phyloP scores from a whole-genome alignment of 352 stramenopile genomes.

The Peronospora tabacina region DNA sequence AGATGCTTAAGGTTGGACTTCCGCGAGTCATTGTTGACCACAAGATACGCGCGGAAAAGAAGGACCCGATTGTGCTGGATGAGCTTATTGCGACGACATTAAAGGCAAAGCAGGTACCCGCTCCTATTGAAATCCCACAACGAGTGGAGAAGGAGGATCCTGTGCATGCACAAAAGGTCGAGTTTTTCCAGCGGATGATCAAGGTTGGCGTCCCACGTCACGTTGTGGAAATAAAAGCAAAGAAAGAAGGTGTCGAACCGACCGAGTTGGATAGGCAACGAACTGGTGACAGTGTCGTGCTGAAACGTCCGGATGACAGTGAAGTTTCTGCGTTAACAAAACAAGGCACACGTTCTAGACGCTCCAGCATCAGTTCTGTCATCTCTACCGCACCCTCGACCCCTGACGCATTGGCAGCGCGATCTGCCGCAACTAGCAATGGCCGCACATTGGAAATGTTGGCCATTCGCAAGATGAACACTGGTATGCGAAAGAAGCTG shows the following conservation, averaged over 20 bases:
- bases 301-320: slow-evolving; percentile 33
- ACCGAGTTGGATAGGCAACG: slow-evolving; percentile 29
- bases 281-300: background rate
- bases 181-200: slow-evolving; percentile 60
- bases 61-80: slow-evolving; percentile 54
- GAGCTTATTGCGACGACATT: slow-evolving; percentile 27
- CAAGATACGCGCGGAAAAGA: slow-evolving; percentile 55
- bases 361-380: slow-evolving; percentile 34
- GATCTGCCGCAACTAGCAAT: slow-evolving; percentile 14
- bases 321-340: slow-evolving; percentile 1
- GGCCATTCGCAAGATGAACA: slow-evolving; percentile 43
- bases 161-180: slow-evolving; percentile 39
- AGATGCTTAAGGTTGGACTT: slow-evolving; percentile 75
- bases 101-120: slow-evolving; percentile 29
- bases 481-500: slow-evolving; percentile 65
- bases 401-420: slow-evolving; percentile 23
- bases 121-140: slow-evolving; percentile 29
- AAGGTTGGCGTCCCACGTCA: slow-evolving; percentile 53
- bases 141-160: slow-evolving; percentile 29
- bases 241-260: slow-evolving; percentile 40
- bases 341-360: slow-evolving; percentile 22
- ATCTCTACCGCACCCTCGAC: slow-evolving; percentile 27
- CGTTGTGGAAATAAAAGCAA: slow-evolving; percentile 60
- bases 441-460: slow-evolving; percentile 23
- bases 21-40: slow-evolving; percentile 60